phyloP scores from a whole-genome alignment of 202 grass and related monocot species.

The Panicum hallii region DNA sequence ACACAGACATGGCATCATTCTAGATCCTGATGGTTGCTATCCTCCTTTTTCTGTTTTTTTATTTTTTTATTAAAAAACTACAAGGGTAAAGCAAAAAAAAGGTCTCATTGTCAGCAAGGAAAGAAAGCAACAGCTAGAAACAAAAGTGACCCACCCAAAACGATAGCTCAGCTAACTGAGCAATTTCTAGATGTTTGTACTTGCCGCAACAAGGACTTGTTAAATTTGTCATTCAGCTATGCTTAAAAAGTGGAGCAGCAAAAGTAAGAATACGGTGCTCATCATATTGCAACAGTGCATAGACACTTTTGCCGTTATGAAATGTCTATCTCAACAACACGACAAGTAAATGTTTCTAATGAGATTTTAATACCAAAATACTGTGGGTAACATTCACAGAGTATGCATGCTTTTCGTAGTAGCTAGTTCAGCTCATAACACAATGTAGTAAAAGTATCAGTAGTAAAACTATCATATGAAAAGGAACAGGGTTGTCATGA shows the following conservation, averaged over 20 bases:
- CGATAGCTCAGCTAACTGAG: conserved; percentile 50
- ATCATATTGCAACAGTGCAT: neutral
- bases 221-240: conserved; percentile 30
- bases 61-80: neutral
- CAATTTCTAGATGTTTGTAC: conserved; percentile 44
- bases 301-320: neutral
- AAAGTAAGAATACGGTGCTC: neutral
- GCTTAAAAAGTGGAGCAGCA: conserved; percentile 13
- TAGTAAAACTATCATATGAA: conserved; percentile 24
- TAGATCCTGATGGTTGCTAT: conserved; percentile 24
- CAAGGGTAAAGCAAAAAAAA: neutral
- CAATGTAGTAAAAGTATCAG: neutral
- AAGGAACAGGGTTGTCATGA: neutral
- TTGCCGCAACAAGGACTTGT: conserved; percentile 34
- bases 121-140: conserved; percentile 41
- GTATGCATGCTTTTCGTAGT: neutral
- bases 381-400: neutral
- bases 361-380: conserved; percentile 3
- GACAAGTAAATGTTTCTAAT: neutral
- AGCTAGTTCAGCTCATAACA: conserved; percentile 19
- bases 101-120: conserved; percentile 21
- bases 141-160: conserved; percentile 40
- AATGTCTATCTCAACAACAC: conserved; percentile 21
- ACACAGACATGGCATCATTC: conserved; percentile 14
- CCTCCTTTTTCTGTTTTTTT: neutral